These are phyloP conservation scores for Fraxinus baroniana DNA, from an alignment of 305 asterid genomes.

Conservation along the genomic window DNA sequence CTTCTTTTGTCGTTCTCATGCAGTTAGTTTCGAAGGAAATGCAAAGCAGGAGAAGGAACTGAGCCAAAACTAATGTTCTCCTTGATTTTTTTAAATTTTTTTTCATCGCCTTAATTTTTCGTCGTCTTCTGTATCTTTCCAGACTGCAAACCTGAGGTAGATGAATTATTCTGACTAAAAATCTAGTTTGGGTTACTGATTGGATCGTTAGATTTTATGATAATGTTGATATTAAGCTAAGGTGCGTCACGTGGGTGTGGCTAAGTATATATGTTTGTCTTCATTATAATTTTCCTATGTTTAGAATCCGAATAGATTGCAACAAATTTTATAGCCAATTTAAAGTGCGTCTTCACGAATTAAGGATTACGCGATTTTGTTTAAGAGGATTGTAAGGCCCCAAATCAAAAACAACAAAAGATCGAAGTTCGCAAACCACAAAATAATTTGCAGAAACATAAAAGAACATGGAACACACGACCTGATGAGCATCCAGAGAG, in stretches of 20 bases:
- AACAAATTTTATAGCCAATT: background rate
- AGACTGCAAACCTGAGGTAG: conserved; percentile 4
- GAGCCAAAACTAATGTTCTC: conserved; percentile 5
- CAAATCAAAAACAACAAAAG: too few species aligned
- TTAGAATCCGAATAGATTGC: background rate
- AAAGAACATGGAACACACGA: too few species aligned
- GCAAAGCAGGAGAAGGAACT: conserved; percentile 21
- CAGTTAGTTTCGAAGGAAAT: conserved; percentile 13
- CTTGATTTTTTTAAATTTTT: background rate
- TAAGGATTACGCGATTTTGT: background rate
- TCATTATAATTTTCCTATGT: background rate
- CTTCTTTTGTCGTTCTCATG: conserved; percentile 11
- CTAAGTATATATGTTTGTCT: background rate
- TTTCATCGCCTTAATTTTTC: background rate
- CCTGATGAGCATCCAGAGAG: too few species aligned
- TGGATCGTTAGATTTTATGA: background rate
- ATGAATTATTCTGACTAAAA: background rate
- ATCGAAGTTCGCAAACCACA: too few species aligned
- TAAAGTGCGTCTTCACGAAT: background rate
- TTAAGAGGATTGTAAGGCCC: background rate
- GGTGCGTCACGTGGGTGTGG: too few species aligned
- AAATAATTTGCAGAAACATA: too few species aligned
- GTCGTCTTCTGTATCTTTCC: conserved; percentile 14
- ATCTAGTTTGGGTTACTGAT: background rate
- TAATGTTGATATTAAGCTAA: background rate